Conservation (phyloP, 2,329 filamentous ascomycete species). For the Beauveria australis region DNA sequence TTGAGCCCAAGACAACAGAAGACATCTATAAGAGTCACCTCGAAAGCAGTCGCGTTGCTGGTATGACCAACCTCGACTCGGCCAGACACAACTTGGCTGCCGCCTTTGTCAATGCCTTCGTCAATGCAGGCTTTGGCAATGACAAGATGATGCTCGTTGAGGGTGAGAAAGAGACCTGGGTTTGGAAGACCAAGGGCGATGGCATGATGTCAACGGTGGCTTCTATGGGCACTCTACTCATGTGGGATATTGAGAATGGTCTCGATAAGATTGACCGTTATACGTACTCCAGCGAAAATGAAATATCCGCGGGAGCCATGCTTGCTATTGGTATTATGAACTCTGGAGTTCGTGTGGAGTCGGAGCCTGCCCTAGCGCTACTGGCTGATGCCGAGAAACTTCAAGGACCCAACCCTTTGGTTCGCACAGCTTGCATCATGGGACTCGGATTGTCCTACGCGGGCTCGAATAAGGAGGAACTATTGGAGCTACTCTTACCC, state of each 20-base stretch:
- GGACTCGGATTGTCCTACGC: conserved; percentile 91
- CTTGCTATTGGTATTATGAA: conserved; percentile 95
- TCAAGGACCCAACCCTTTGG: conserved; percentile 65
- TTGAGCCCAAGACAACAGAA: conserved; percentile 93
- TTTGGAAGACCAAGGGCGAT: conserved; percentile 98
- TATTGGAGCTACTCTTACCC: conserved; percentile 78
- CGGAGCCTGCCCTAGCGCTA: conserved; percentile 82
- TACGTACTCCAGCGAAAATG: conserved; percentile 72
- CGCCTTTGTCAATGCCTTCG: conserved; percentile 93
- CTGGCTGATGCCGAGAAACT: conserved; percentile 75
- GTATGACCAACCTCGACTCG: conserved; percentile 90
- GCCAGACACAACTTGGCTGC: conserved; percentile 92
- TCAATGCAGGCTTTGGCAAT: conserved; percentile 88
- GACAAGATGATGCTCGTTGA: conserved; percentile 98
- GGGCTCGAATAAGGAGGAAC: conserved; percentile 82
- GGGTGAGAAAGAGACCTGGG: conserved; percentile 84
- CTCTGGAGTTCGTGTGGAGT: conserved; percentile 80
- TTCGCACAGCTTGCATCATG: conserved; percentile 85
- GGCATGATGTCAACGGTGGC: conserved; percentile 96
- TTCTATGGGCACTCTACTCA: conserved; percentile 80
- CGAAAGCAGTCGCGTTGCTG: conserved; percentile 86
- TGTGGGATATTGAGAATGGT: conserved; percentile 90
- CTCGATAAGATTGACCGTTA: conserved; percentile 92
- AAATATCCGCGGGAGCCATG: conserved; percentile 83
- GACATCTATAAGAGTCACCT: conserved; percentile 99